A percentile compares a stretch with the other conserved stretches of the same genome.
Evolutionary conservation across 768 basidiomycete genomes (phyloP).

Genomic region (Chiua virens): DNA sequence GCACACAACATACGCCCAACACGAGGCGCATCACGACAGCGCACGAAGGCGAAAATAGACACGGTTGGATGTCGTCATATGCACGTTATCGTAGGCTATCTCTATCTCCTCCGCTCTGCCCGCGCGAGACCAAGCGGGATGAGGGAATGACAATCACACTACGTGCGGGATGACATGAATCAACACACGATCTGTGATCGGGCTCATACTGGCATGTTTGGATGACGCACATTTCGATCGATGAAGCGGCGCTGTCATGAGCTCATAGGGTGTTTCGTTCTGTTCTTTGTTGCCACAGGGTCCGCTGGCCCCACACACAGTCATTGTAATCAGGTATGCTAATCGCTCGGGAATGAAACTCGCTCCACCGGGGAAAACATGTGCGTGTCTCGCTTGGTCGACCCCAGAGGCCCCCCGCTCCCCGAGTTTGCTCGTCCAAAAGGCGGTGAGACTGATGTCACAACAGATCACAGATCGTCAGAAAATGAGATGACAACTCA

Average conservation of each 20-base stretch:
- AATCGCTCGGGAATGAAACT: slow-evolving; percentile 17
- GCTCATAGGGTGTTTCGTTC: slow-evolving; percentile 8
- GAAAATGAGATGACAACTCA: too few relatives aligned
- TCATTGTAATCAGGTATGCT: background rate
- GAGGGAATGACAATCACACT: too few relatives aligned
- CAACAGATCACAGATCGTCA: background rate
- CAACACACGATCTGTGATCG: slow-evolving; percentile 5
- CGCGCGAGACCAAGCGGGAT: background rate
- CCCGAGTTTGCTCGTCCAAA: too few relatives aligned
- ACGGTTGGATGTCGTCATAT: too few relatives aligned
- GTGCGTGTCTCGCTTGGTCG: too few relatives aligned
- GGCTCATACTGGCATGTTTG: background rate
- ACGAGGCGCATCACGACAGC: slow-evolving; percentile 11
- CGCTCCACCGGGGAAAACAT: slow-evolving; percentile 13
- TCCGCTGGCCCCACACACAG: background rate
- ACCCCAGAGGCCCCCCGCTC: too few relatives aligned
- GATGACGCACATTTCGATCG: slow-evolving; percentile 7
- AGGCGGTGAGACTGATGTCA: slow-evolving; percentile 8
- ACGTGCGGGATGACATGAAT: slow-evolving; percentile 5
- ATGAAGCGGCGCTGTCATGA: slow-evolving; percentile 7
- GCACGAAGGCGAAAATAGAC: too few relatives aligned
- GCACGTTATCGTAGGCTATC: slow-evolving; percentile 13
- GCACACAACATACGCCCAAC: slow-evolving; percentile 10
- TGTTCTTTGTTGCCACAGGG: slow-evolving; percentile 9
- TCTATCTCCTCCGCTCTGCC: slow-evolving; percentile 4